Percentiles rank a stretch among this genome's conserved stretches.
Evolutionary conservation across 768 basidiomycete species (phyloP).

Genomic region (Rhodotorula graminis): DNA sequence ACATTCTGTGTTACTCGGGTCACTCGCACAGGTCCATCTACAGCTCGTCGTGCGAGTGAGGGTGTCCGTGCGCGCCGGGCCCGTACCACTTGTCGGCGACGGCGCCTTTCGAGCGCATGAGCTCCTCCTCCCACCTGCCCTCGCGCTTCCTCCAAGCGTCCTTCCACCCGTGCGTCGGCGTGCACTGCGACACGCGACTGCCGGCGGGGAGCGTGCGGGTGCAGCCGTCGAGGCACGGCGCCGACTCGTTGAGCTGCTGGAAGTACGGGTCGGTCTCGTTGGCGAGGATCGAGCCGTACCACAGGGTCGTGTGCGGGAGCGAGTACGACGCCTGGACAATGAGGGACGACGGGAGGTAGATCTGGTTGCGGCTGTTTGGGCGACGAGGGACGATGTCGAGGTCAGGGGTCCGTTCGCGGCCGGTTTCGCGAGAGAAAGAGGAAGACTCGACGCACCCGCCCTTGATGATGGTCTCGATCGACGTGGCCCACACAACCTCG

Average conservation of each 20-base stretch:
- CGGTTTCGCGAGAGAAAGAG: not conserved
- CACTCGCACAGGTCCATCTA: not conserved
- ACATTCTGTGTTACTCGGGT: too few relatives aligned
- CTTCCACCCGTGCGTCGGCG: slow-evolving; percentile 5
- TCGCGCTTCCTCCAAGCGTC: slow-evolving; percentile 1
- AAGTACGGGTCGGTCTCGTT: slow-evolving; percentile 37
- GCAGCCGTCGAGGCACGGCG: slow-evolving; percentile 28
- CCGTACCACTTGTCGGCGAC: not conserved
- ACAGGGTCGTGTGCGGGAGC: slow-evolving; percentile 38
- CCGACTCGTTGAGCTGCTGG: slow-evolving; percentile 29
- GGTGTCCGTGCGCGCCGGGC: not conserved
- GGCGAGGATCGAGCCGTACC: slow-evolving; percentile 25
- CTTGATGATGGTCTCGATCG: slow-evolving; percentile 42
- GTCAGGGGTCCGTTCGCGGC: too few relatives aligned
- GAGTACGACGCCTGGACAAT: slow-evolving; percentile 42
- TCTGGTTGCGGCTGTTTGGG: slow-evolving; percentile 35
- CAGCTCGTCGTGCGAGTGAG: slow-evolving; percentile 22
- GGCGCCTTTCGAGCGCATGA: slow-evolving; percentile 17
- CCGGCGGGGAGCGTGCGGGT: not conserved
- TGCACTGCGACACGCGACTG: slow-evolving; percentile 5
- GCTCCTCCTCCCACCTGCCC: slow-evolving; percentile 19
- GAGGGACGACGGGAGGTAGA: slow-evolving; percentile 43
- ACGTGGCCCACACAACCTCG: slow-evolving; percentile 43
- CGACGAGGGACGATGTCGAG: slow-evolving; percentile 30
- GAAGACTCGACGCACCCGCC: slow-evolving; percentile 6